Conservation (phyloP, 2,329 filamentous ascomycete species). For the Fusarium musae region DNA sequence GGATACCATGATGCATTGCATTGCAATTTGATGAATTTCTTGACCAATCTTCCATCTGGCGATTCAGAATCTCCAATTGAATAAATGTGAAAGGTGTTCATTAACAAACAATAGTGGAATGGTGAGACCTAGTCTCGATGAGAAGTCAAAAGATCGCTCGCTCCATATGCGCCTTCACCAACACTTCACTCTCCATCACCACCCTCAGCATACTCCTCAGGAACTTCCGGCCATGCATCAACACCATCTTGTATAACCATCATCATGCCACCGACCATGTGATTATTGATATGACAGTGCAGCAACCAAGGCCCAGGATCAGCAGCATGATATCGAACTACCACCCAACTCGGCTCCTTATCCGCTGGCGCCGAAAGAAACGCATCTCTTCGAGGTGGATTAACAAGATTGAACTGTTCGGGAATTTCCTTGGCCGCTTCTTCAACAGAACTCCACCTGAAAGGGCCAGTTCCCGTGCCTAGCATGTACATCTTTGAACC, state of each 20-base stretch:
- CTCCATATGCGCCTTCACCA: neutral
- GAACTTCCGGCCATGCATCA: conserved; percentile 56
- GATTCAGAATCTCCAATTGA: too few relatives aligned
- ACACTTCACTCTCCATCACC: conserved; percentile 13
- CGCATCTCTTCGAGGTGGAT: conserved; percentile 64
- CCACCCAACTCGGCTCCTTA: conserved; percentile 54
- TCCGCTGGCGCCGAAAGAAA: conserved; percentile 42
- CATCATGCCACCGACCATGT: conserved; percentile 65
- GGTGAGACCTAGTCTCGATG: conserved; percentile 12
- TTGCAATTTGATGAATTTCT: neutral
- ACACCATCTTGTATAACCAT: conserved; percentile 62
- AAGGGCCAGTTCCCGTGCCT: conserved; percentile 61
- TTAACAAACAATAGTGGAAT: conserved; percentile 5
- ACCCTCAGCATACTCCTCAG: conserved; percentile 50
- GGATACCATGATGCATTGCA: conserved; percentile 1
- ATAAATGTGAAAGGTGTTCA: neutral
- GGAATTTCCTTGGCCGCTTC: conserved; percentile 62
- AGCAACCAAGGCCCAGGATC: conserved; percentile 66
- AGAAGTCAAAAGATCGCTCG: neutral
- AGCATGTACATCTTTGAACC: conserved; percentile 69
- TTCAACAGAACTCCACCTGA: conserved; percentile 63
- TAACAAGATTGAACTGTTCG: conserved; percentile 65
- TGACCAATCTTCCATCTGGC: rapidly evolving
- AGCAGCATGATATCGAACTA: conserved; percentile 62
- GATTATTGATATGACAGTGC: conserved; percentile 67